Percentiles rank a stretch among this genome's conserved stretches.
phyloP scores from a whole-genome alignment of 2,329 filamentous ascomycete species.

The Fusarium marasasianum region DNA sequence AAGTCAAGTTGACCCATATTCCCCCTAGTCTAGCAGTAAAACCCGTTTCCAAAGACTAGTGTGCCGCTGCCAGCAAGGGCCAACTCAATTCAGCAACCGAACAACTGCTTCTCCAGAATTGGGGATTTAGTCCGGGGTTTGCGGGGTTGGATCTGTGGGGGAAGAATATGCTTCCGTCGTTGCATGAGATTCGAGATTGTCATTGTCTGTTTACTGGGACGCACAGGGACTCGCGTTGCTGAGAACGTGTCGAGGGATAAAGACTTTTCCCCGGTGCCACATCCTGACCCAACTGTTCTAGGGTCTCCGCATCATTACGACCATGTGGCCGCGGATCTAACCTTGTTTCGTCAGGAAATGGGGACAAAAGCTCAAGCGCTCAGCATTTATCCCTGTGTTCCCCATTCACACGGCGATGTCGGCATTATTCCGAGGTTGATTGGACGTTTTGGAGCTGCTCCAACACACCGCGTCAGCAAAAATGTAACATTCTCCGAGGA shows the following conservation, averaged over 20 bases:
- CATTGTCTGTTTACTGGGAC: conserved; percentile 18
- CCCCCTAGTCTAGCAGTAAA: conserved; percentile 1
- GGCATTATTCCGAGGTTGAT: conserved; percentile 1
- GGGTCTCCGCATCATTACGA: conserved; percentile 13
- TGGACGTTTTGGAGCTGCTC: neutral
- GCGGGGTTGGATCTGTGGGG: conserved; percentile 42
- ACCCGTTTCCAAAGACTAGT: conserved; percentile 6
- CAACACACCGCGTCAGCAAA: neutral
- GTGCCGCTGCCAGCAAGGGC: conserved; percentile 2
- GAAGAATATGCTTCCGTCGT: conserved; percentile 43
- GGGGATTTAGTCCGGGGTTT: conserved; percentile 42
- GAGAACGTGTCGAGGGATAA: conserved; percentile 22
- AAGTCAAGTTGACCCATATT: conserved; percentile 14
- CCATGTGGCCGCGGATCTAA: conserved; percentile 28
- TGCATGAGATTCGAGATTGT: conserved; percentile 25
- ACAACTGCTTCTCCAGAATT: conserved; percentile 27
- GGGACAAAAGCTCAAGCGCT: conserved; percentile 34
- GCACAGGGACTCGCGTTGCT: neutral
- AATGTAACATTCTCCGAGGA: neutral
- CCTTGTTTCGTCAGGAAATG: conserved; percentile 35
- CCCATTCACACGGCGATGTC: conserved; percentile 2
- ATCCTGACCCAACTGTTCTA: neutral
- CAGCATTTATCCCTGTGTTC: conserved; percentile 13
- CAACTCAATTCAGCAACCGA: conserved; percentile 13
- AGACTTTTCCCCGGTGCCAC: conserved; percentile 31